A percentile compares a stretch with the other conserved stretches of the same genome.
Evolutionary conservation across 192 early-diverging fungal species (phyloP).

Genomic region (Entomortierella beljakovae): DNA sequence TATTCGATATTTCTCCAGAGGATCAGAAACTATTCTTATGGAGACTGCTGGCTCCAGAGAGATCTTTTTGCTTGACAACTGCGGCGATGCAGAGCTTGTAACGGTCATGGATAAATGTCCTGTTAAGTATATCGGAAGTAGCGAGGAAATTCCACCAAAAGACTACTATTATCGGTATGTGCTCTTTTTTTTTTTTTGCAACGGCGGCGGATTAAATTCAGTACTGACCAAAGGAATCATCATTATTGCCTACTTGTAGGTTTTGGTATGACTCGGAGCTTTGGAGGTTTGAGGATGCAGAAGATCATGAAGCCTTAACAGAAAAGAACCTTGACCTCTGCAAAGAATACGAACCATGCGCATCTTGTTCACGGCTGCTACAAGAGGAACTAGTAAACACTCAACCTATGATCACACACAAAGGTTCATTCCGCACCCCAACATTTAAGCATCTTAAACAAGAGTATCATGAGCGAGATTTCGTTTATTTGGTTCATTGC

Average conservation of each 20-base stretch:
- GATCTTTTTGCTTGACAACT: constrained; percentile 67
- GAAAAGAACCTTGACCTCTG: background rate
- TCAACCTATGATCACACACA: background rate
- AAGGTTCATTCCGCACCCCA: constrained; percentile 13
- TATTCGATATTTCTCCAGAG: constrained; percentile 63
- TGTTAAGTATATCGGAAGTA: constrained; percentile 39
- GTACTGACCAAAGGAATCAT: too few relatives aligned
- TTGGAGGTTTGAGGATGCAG: constrained; percentile 68
- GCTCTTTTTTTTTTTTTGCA: background rate
- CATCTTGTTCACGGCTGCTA: background rate
- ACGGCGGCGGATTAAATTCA: background rate
- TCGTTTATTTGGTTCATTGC: constrained; percentile 65
- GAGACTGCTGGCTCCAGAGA: constrained; percentile 67
- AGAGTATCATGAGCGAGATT: constrained; percentile 67
- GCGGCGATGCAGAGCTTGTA: constrained; percentile 55
- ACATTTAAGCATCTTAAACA: constrained; percentile 21
- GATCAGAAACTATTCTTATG: constrained; percentile 64
- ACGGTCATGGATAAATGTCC: constrained; percentile 59
- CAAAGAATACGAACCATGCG: background rate
- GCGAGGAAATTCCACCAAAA: constrained; percentile 50
- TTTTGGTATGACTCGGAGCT: constrained; percentile 66
- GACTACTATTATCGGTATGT: constrained; percentile 58
- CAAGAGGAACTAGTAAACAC: background rate
- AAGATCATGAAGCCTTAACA: constrained; percentile 26
- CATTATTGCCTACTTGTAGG: constrained; percentile 20